Evolutionary conservation across 2,329 filamentous ascomycete genomes (phyloP), one percentile per base, ranked within the genome.

Genomic region (Epichloe festucae): DNA sequence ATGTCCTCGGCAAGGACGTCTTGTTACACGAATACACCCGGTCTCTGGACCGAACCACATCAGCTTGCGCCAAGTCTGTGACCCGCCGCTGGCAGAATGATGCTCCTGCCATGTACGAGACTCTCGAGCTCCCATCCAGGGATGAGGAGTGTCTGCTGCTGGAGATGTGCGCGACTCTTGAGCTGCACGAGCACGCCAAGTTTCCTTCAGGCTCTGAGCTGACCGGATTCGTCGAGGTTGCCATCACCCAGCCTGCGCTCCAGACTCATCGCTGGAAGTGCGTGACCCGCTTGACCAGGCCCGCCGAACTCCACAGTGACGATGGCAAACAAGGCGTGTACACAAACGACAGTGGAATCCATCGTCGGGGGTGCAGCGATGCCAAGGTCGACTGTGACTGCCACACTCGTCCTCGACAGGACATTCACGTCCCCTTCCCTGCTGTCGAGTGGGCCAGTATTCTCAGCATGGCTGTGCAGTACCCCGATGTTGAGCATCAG

Each of bases 121-220:
- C 73, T 38, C 71, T 83, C 4, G 69, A 76, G 50, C 65, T 71
- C 2, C 68, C 73, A 10, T 65, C 70, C 2, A 68, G 73, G 10
- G 72, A 77, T 35, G 71, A 79, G 56, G 69, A 73, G 21, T 74
- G 74, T 39, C 77, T 79, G 53, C 74, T 82, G 38, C 68, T 84
- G 55, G 79, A 84, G 65, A 79, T 83, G 69, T 78, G 81, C 54
- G 73, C 77, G 4, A 78, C 78, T 1, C 70, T 84, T 6, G 75
- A 81, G 55, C 64, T 83, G 2, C 76, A 80, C 60, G 72, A 79
- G 55, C 74, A 74, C 45, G 73, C 72, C 57, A 73, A 74, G 52
- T 80, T 82, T 58, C 79, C 79, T 4, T 67, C 71, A 11, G 75
- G 77, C n/a, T 78, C 79, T 4, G 76, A 81, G 59, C 73, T 84